These are phyloP conservation scores for Amaranthus hypochondriacus DNA, from an alignment of 148 eudicot species.

Conservation along the genomic window DNA sequence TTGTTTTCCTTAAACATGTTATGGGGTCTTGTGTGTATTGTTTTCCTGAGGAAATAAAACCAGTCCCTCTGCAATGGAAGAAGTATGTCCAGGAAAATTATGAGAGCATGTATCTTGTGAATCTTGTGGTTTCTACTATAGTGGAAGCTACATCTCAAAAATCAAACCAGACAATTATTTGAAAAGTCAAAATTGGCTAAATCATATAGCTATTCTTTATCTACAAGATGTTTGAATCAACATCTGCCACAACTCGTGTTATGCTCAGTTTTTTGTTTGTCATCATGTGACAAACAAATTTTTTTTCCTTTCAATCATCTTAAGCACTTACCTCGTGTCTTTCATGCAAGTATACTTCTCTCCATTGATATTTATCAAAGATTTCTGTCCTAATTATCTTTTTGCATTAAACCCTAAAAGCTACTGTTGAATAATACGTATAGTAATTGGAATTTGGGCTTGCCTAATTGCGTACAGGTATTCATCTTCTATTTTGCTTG, in stretches of 20 bases:
- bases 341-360: not conserved
- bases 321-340: not conserved
- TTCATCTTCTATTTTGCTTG: too few species aligned
- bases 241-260: not conserved
- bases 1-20: not conserved
- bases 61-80: too few species aligned
- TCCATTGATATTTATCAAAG: not conserved
- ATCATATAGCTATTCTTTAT: not conserved
- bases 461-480: constrained; percentile 30
- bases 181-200: not conserved
- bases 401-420: too few species aligned
- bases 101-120: too few species aligned
- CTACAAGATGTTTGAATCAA: not conserved
- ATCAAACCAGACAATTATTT: not conserved
- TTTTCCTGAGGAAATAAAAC: not conserved
- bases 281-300: not conserved
- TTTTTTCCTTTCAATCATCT: not conserved
- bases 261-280: not conserved
- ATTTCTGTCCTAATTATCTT: too few species aligned
- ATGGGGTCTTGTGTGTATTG: not conserved
- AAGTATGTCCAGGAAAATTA: too few species aligned
- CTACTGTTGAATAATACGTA: too few species aligned
- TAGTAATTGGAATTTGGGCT: too few species aligned
- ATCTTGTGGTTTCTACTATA: too few species aligned
- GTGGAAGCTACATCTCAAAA: too few species aligned